Evolutionary conservation across 1,284 basidiomycete genomes (phyloP).

Genomic region (Xerocomus amazonicus): DNA sequence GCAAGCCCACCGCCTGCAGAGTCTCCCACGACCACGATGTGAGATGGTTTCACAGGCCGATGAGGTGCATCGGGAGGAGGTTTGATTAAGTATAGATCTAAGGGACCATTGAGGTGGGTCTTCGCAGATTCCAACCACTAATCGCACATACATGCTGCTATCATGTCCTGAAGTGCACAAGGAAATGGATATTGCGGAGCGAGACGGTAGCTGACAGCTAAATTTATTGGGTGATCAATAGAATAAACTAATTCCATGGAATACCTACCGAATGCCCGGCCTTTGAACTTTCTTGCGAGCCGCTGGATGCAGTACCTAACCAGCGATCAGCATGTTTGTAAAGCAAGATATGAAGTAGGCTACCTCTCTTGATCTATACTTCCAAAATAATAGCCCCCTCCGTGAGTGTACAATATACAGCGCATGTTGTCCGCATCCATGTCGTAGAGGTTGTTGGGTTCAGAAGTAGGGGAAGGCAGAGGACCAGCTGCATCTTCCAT

Average conservation of each 20-base stretch:
- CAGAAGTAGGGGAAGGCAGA: slow-evolving; percentile 18
- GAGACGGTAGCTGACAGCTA: slow-evolving; percentile 86
- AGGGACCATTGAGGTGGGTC: background rate
- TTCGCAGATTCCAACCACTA: background rate
- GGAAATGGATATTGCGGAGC: slow-evolving; percentile 97
- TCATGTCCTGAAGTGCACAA: slow-evolving; percentile 84
- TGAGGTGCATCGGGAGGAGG: slow-evolving; percentile 72
- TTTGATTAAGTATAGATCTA: slow-evolving; percentile 53
- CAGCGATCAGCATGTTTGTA: slow-evolving; percentile 1
- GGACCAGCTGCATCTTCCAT: slow-evolving; percentile 19
- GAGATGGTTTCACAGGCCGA: slow-evolving; percentile 74
- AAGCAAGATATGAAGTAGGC: slow-evolving; percentile 4
- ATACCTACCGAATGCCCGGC: slow-evolving; percentile 74
- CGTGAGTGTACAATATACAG: slow-evolving; percentile 84
- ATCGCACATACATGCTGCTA: slow-evolving; percentile 69
- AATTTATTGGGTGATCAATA: slow-evolving; percentile 3
- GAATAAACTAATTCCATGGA: background rate
- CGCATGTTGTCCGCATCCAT: slow-evolving; percentile 82
- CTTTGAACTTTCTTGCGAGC: slow-evolving; percentile 86
- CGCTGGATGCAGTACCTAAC: slow-evolving; percentile 79
- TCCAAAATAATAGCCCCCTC: slow-evolving; percentile 82
- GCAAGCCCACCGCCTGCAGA: slow-evolving; percentile 92
- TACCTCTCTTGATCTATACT: slow-evolving; percentile 76
- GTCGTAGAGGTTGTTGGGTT: slow-evolving; percentile 41
- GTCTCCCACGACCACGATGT: slow-evolving; percentile 87